These are phyloP conservation scores for Wilcoxina mikolae DNA, from an alignment of 495 filamentous ascomycete genomes.

Conservation along the genomic window DNA sequence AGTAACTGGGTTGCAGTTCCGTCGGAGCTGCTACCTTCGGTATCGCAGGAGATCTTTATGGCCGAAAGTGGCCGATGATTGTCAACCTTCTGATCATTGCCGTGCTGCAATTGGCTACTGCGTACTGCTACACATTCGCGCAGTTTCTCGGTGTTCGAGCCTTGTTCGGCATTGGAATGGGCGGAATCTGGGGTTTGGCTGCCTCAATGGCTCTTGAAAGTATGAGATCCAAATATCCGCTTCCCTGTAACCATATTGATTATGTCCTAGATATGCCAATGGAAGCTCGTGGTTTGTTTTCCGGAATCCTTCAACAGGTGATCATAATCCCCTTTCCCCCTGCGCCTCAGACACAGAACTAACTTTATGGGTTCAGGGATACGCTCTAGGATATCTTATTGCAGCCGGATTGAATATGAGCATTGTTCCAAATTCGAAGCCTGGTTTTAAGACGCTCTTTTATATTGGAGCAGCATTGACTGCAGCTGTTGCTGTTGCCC, in stretches of 20 bases:
- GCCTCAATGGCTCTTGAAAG: conserved; percentile 65
- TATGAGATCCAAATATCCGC: conserved; percentile 19
- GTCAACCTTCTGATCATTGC: conserved; percentile 49
- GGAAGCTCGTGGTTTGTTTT: conserved; percentile 59
- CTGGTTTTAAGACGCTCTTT: conserved; percentile 26
- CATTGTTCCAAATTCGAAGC: conserved; percentile 32
- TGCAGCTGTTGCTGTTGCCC: conserved; percentile 46
- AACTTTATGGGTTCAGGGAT: too few species aligned
- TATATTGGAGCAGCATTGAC: conserved; percentile 48
- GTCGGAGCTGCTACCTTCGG: conserved; percentile 58
- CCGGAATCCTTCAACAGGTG: conserved; percentile 64
- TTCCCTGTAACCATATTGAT: not conserved
- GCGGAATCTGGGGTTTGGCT: conserved; percentile 68
- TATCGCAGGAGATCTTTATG: conserved; percentile 55
- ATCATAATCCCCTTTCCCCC: too few species aligned
- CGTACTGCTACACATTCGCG: conserved; percentile 50
- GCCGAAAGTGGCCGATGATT: conserved; percentile 73
- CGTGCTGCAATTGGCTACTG: conserved; percentile 53
- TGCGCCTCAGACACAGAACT: too few species aligned
- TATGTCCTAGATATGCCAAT: conserved; percentile 13
- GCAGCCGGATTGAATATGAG: conserved; percentile 57
- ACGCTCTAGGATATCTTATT: conserved; percentile 58
- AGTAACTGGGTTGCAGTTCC: conserved; percentile 31
- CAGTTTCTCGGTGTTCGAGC: conserved; percentile 50
- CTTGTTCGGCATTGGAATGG: conserved; percentile 71